Base-by-base conservation (phyloP, 345 rosid species). In the Barbarea vulgaris region DNA sequence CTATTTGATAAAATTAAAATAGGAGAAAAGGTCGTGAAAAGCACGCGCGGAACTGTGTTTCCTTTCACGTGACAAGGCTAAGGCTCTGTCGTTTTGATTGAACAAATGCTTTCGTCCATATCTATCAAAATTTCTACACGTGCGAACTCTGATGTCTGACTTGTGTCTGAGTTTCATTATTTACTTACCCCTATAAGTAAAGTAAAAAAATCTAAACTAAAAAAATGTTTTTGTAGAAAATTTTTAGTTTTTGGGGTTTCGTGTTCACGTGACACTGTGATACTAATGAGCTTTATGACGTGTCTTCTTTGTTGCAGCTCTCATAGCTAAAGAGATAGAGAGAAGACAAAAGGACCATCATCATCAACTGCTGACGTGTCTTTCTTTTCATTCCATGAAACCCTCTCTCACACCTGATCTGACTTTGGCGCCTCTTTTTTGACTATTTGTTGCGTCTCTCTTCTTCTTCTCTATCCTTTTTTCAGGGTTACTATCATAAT, bases 61-160 rank as follows among this genome's bases (percentile, higher is more conserved):
- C 80, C 71, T 77, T 77, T 70, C 80, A 77, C 80, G 75, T 77
- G 80, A 77, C 80, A 76, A 70, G 59, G 70, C 70, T 33, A 53
- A n/a, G 64, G 7, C 37, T 51, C 62, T 76, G 74, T 76, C 28
- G 58, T 76, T 52, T 69, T 76, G 80, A 69, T 62, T 76, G 75
- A 76, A 76, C 75, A 63, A 63, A 70, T 1, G 80, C 64, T 62
- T 42, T 62, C 19, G 65, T 69, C 70, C 70, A 69, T 53, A 61
- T 76, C 66, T 62, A 76, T 53, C 80, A 34, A 69, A 69, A 24
- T 24, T 44, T 63, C 10, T 33, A 77, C 80, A 77, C 80, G 80
- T 77, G 80, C 58, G 64, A 76, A 52, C 74, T 68, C 64, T 61
- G 46, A 48, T 76, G 64, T 52, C 79, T 76, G 55, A 68, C 61